phyloP scores from a whole-genome alignment of 805 yeast genomes.

The Metschnikowia orientalis region DNA sequence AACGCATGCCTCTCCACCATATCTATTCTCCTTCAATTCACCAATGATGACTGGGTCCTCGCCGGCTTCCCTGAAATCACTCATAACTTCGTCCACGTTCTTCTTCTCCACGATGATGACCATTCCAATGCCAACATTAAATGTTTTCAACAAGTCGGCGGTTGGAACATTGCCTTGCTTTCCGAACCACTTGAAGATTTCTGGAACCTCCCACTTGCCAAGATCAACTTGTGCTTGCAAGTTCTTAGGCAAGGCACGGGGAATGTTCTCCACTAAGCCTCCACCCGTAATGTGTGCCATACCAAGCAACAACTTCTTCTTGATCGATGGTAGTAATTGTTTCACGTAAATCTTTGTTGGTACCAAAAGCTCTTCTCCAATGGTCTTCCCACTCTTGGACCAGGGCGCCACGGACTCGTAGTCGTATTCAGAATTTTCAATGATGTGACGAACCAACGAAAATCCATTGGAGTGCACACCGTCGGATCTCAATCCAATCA shows the following conservation, averaged over 20 bases:
- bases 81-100: conserved; percentile 55
- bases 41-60: conserved; percentile 64
- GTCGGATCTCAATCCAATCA: conserved; percentile 83
- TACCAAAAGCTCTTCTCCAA: conserved; percentile 79
- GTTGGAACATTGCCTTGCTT: conserved; percentile 85
- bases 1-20: conserved; percentile 56
- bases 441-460: conserved; percentile 87
- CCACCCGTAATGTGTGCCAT: conserved; percentile 98
- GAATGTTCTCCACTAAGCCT: conserved; percentile 93
- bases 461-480: conserved; percentile 98
- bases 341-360: conserved; percentile 96
- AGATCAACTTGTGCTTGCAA: conserved; percentile 81
- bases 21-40: conserved; percentile 34
- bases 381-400: conserved; percentile 56
- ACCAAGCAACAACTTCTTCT: conserved; percentile 68
- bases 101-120: conserved; percentile 72
- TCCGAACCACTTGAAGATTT: conserved; percentile 92
- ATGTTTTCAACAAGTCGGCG: conserved; percentile 79
- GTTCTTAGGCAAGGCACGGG: conserved; percentile 82
- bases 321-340: conserved; percentile 73
- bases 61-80: conserved; percentile 55
- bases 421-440: conserved; percentile 67
- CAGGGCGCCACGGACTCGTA: conserved; percentile 85
- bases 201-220: conserved; percentile 77
- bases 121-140: conserved; percentile 97